Percentiles rank a stretch among this genome's conserved stretches.
These are phyloP conservation scores for Spencermartinsiella ligniputridi DNA, from an alignment of 1,139 yeast species.

Conservation along the genomic window DNA sequence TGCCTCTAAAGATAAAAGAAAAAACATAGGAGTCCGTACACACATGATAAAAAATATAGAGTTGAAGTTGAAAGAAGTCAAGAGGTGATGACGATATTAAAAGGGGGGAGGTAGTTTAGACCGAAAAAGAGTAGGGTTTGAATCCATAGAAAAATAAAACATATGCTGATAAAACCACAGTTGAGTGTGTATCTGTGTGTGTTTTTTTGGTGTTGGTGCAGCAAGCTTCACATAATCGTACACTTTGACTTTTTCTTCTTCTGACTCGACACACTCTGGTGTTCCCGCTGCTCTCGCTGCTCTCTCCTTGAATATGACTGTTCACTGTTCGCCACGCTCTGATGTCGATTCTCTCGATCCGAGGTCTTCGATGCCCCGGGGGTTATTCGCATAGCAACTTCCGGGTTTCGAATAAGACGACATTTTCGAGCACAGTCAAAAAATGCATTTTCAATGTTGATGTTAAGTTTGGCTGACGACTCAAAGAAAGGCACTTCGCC, in stretches of 20 bases:
- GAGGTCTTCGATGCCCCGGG: not conserved
- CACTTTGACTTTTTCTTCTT: conserved; percentile 14
- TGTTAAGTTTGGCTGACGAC: conserved; percentile 86
- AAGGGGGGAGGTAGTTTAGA: no score
- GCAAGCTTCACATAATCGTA: conserved; percentile 8
- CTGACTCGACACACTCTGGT: not conserved
- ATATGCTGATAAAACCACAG: no score
- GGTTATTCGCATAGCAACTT: not conserved
- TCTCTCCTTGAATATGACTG: not conserved
- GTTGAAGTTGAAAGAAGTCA: no score
- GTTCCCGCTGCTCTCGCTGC: not conserved
- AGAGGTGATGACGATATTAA: no score
- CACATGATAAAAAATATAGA: no score
- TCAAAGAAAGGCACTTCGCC: conserved; percentile 86
- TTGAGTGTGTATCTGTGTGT: no score
- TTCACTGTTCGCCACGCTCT: not conserved
- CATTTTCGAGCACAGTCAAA: conserved; percentile 86
- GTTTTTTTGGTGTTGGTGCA: no score
- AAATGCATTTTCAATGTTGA: conserved; percentile 88
- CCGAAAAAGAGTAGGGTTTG: no score
- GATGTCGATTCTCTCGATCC: not conserved
- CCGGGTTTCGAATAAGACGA: conserved; percentile 32
- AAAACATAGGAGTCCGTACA: no score
- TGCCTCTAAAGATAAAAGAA: no score
- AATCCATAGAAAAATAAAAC: no score